Evolutionary conservation across 2,329 filamentous ascomycete genomes (phyloP).

Genomic region (Calonectria leucothoes): DNA sequence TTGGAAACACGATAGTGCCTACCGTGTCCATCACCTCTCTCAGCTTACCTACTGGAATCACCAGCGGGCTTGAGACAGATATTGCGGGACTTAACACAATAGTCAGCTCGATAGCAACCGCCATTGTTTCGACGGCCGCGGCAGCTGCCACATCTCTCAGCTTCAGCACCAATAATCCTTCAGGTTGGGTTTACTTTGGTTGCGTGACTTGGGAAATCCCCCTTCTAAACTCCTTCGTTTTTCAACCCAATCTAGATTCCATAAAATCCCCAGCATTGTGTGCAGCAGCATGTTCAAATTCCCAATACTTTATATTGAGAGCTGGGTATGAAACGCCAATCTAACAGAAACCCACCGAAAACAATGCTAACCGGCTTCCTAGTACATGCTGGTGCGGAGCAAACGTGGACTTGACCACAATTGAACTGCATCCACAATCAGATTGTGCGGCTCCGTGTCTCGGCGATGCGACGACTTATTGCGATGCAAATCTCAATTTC

Average conservation of each 20-base stretch:
- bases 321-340: not conserved
- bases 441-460: not conserved
- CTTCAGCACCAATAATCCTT: not conserved
- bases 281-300: not conserved
- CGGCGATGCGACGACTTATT: not conserved
- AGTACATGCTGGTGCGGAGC: not conserved
- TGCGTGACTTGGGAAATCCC: not conserved
- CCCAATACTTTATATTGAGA: not conserved
- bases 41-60: not conserved
- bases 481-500: not conserved
- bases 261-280: not conserved
- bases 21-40: not conserved
- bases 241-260: not conserved
- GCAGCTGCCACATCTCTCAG: not conserved
- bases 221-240: not conserved
- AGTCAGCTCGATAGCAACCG: not conserved
- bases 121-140: no score
- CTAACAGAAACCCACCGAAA: not conserved
- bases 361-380: not conserved
- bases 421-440: not conserved
- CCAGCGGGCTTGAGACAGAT: not conserved
- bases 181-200: not conserved
- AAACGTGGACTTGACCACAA: not conserved
- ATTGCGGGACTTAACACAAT: not conserved
- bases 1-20: not conserved